Conservation (phyloP, 176 grass and related monocot species). For the Ensete ventricosum region DNA sequence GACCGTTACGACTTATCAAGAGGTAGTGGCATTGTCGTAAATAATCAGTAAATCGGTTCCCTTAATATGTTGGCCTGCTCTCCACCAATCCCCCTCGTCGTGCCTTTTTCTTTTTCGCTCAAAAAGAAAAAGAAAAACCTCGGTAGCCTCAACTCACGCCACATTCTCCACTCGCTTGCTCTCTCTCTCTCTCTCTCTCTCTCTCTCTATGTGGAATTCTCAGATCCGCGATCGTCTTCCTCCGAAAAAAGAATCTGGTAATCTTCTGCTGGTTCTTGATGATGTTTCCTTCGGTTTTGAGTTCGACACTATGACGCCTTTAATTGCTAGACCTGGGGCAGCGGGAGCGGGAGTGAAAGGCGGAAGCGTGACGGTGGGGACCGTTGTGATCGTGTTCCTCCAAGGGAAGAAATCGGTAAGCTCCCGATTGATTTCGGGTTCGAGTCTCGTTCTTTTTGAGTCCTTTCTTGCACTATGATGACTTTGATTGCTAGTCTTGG, state of each 20-base stretch:
- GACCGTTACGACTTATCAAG: neutral
- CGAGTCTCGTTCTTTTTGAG: too few species aligned
- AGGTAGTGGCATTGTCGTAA: neutral
- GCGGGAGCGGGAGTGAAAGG: too few species aligned
- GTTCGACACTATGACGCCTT: neutral
- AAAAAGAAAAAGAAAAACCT: too few species aligned
- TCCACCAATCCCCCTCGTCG: constrained; percentile 4
- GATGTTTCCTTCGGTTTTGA: neutral
- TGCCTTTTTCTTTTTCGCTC: neutral
- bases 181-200: neutral
- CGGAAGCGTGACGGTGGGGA: neutral
- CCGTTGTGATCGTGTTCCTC: too few species aligned
- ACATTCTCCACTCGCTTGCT: constrained; percentile 3
- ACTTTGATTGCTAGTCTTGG: neutral
- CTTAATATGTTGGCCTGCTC: neutral
- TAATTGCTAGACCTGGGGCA: neutral
- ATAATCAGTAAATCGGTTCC: neutral
- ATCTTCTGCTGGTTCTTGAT: neutral
- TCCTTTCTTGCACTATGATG: neutral
- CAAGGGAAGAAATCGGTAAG: too few species aligned
- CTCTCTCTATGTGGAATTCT: neutral
- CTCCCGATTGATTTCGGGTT: too few species aligned
- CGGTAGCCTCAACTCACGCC: too few species aligned
- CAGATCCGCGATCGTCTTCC: neutral
- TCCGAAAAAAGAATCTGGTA: neutral